These are phyloP conservation scores for Colletotrichum tropicale DNA, from an alignment of 2,329 filamentous ascomycete genomes.

Conservation along the genomic window DNA sequence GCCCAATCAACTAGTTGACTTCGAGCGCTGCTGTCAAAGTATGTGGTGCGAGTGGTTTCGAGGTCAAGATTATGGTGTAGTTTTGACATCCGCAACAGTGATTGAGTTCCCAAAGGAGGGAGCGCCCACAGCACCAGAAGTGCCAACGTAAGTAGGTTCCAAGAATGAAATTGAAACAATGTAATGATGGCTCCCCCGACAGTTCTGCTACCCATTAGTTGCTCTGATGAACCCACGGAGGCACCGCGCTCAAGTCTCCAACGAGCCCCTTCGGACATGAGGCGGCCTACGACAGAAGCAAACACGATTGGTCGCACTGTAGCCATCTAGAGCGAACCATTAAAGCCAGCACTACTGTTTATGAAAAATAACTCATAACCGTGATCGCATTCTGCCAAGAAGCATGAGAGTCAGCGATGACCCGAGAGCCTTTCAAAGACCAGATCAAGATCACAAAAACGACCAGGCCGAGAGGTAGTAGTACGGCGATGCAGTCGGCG, in stretches of 20 bases:
- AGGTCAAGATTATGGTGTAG: no score
- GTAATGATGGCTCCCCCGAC: slow-evolving; percentile 28
- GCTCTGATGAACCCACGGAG: slow-evolving; percentile 28
- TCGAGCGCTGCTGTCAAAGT: background rate
- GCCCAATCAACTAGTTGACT: background rate
- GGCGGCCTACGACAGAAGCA: slow-evolving; percentile 28
- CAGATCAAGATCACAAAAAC: background rate
- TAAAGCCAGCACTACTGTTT: no score
- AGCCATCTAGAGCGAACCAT: background rate
- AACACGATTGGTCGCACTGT: slow-evolving; percentile 34
- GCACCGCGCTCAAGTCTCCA: slow-evolving; percentile 31
- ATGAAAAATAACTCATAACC: background rate
- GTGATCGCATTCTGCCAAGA: background rate
- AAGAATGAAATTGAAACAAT: slow-evolving; percentile 26
- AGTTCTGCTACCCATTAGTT: slow-evolving; percentile 33
- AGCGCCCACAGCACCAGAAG: slow-evolving; percentile 30
- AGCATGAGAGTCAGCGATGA: background rate
- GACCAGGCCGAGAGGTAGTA: background rate
- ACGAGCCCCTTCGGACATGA: slow-evolving; percentile 26
- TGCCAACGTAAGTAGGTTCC: slow-evolving; percentile 26
- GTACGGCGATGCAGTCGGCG: background rate
- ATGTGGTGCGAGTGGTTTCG: no score
- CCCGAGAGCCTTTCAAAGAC: background rate
- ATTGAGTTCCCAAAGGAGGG: slow-evolving; percentile 32
- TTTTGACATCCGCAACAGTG: slow-evolving; percentile 23